phyloP scores from a whole-genome alignment of 768 basidiomycete species.

The Pholiota microspora region DNA sequence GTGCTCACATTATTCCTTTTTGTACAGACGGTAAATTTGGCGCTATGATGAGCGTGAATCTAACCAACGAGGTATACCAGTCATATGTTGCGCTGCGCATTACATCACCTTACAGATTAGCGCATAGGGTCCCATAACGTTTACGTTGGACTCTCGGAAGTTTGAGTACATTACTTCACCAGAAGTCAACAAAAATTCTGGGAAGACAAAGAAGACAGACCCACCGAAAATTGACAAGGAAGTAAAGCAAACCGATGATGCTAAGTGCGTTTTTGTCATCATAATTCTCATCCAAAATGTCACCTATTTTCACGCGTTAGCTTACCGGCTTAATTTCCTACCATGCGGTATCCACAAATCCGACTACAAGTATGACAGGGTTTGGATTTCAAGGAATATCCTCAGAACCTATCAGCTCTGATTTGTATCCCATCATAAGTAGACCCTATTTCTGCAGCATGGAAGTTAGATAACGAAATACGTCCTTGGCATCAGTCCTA shows the following conservation, averaged over 20 bases:
- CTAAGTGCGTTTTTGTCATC: background rate
- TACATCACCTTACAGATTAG: slow-evolving; percentile 22
- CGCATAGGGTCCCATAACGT: slow-evolving; percentile 78
- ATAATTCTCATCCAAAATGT: background rate
- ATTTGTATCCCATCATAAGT: background rate
- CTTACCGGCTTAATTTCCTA: background rate
- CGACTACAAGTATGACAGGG: background rate
- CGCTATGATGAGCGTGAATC: slow-evolving; percentile 91
- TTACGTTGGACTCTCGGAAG: slow-evolving; percentile 80
- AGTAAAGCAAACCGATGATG: background rate
- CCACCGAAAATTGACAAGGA: background rate
- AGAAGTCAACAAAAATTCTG: slow-evolving; percentile 7
- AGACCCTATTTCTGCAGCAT: slow-evolving; percentile 2
- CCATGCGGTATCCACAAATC: background rate
- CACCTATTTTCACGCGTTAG: background rate
- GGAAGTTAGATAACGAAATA: background rate
- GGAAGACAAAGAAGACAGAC: slow-evolving; percentile 1
- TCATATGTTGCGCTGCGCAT: slow-evolving; percentile 2
- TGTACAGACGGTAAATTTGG: slow-evolving; percentile 87
- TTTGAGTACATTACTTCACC: slow-evolving; percentile 56
- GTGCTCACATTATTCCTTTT: slow-evolving; percentile 4
- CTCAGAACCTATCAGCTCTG: background rate
- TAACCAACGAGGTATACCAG: slow-evolving; percentile 76
- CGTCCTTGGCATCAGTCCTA: slow-evolving; percentile 5
- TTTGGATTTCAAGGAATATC: background rate